Evolutionary conservation across 2,329 filamentous ascomycete species (phyloP).

Genomic region (Parastagonospora nodorum): DNA sequence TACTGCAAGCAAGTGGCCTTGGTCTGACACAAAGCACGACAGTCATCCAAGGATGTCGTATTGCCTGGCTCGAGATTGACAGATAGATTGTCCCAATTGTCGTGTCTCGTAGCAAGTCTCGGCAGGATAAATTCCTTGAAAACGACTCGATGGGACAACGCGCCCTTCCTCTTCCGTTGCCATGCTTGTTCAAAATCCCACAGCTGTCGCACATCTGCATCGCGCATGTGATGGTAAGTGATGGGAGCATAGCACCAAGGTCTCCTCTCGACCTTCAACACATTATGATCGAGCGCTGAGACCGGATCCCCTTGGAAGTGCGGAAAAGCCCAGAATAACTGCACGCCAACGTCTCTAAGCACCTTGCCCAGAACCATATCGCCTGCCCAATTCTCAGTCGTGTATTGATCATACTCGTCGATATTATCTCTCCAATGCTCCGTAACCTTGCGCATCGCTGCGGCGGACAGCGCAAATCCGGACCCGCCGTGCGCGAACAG

Average conservation of each 20-base stretch:
- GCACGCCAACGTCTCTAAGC: conserved; percentile 42
- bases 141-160: conserved; percentile 45
- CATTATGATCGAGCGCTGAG: conserved; percentile 47
- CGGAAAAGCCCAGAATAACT: conserved; percentile 48
- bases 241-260: conserved; percentile 53
- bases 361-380: conserved; percentile 47
- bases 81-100: conserved; percentile 46
- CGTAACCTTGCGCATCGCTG: conserved; percentile 46
- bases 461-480: conserved; percentile 50
- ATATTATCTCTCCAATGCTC: conserved; percentile 35
- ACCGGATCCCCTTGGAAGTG: conserved; percentile 54
- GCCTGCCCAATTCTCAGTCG: conserved; percentile 45
- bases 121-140: conserved; percentile 41
- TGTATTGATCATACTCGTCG: conserved; percentile 43
- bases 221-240: conserved; percentile 48
- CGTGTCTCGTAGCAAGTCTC: conserved; percentile 27
- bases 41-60: background rate
- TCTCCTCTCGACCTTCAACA: conserved; percentile 39
- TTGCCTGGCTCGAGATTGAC: conserved; percentile 18
- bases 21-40: background rate
- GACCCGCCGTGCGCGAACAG: conserved; percentile 54
- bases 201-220: conserved; percentile 43
- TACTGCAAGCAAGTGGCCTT: background rate
- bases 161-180: conserved; percentile 41
- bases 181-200: conserved; percentile 49